These are phyloP conservation scores for Mycena chlorophos DNA, from an alignment of 768 basidiomycete genomes.

Conservation along the genomic window DNA sequence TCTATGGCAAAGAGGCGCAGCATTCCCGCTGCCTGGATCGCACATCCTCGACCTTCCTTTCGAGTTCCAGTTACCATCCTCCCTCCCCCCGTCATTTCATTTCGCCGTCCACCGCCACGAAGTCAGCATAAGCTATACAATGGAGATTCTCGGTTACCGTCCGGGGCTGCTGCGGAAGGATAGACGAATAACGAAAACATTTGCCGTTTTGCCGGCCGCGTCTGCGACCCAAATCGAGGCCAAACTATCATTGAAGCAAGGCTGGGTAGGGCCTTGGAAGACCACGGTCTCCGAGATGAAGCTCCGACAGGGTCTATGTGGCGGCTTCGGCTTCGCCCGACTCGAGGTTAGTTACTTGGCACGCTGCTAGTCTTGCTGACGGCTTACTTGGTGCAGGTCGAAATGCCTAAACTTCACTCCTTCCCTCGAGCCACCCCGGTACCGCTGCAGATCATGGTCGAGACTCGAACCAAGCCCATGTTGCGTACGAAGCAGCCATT, in stretches of 20 bases:
- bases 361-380: not conserved
- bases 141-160: constrained; percentile 15
- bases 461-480: constrained; percentile 17
- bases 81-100: constrained; percentile 17
- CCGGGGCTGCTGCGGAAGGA: constrained; percentile 14
- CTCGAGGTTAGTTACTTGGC: not conserved
- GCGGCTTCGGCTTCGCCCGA: constrained; percentile 7
- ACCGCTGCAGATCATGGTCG: constrained; percentile 6
- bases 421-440: constrained; percentile 14
- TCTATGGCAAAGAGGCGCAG: not conserved
- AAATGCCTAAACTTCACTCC: constrained; percentile 10
- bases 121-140: constrained; percentile 12
- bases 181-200: not conserved
- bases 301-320: constrained; percentile 14
- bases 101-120: constrained; percentile 1
- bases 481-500: constrained; percentile 3
- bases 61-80: constrained; percentile 2
- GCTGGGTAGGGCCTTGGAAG: constrained; percentile 12
- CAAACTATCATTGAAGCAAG: constrained; percentile 5
- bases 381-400: constrained; percentile 3
- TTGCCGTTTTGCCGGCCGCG: constrained; percentile 16
- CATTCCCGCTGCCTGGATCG: not conserved
- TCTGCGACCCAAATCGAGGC: constrained; percentile 12
- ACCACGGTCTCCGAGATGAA: constrained; percentile 5
- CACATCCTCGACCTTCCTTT: not conserved